Evolutionary conservation across 139 green algal species (phyloP).

Genomic region (Astrephomene gubernaculifera): DNA sequence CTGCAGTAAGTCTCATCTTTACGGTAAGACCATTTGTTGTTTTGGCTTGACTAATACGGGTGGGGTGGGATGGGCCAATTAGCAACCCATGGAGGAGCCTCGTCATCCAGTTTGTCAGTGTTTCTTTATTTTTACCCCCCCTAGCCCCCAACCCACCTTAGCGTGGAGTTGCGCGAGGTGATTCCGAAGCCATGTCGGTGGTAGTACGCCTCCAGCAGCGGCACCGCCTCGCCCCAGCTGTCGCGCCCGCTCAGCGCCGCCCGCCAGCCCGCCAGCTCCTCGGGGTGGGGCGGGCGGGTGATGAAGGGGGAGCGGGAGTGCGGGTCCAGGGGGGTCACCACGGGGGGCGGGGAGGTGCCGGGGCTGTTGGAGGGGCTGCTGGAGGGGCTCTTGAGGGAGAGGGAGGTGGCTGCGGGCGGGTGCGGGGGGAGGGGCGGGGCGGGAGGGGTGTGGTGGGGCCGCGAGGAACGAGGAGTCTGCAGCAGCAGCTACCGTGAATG

Average conservation of each 20-base stretch:
- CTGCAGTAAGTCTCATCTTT: no score
- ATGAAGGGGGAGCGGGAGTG: constrained; percentile 19
- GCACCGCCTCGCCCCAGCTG: constrained; percentile 45
- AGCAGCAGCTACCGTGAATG: no score
- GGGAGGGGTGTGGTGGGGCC: neutral
- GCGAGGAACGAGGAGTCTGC: no score
- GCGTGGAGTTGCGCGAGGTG: constrained; percentile 59
- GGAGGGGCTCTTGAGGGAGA: constrained; percentile 19
- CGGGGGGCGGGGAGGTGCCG: neutral
- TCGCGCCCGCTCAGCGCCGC: constrained; percentile 55
- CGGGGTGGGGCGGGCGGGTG: neutral
- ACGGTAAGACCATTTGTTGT: no score
- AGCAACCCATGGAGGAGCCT: no score
- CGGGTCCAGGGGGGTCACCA: constrained; percentile 26
- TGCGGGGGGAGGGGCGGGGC: neutral
- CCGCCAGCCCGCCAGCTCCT: constrained; percentile 59
- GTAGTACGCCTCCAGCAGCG: constrained; percentile 62
- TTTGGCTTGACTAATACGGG: no score
- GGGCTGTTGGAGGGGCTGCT: neutral
- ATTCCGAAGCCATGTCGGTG: constrained; percentile 69
- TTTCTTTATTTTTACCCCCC: no score
- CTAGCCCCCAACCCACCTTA: constrained; percentile 46
- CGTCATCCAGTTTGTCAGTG: no score
- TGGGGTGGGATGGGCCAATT: no score
- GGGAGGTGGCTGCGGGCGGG: constrained; percentile 39